phyloP scores from a whole-genome alignment of 2,329 filamentous ascomycete species.

The Dothideomycetes sp. region DNA sequence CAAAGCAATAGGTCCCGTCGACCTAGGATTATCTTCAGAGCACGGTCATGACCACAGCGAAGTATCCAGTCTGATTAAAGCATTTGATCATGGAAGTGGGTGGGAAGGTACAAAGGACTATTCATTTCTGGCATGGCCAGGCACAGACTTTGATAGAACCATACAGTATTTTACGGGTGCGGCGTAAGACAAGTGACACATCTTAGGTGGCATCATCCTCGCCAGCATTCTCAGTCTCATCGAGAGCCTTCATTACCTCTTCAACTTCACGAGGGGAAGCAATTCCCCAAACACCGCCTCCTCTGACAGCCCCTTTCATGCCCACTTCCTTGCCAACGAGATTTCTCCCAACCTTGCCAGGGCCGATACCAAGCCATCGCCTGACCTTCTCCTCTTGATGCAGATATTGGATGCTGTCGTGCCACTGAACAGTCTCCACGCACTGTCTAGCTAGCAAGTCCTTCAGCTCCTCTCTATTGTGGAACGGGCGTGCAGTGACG shows the following conservation, averaged over 20 bases:
- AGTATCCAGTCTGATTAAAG: too few relatives aligned
- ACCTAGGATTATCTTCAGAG: too few relatives aligned
- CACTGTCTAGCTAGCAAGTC: conserved; percentile 70
- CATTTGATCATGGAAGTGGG: too few relatives aligned
- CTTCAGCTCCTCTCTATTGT: conserved; percentile 61
- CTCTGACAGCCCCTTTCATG: conserved; percentile 72
- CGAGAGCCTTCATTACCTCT: conserved; percentile 32
- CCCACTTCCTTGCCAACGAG: conserved; percentile 92
- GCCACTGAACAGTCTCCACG: conserved; percentile 90
- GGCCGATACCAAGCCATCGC: conserved; percentile 84
- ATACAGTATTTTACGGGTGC: too few relatives aligned
- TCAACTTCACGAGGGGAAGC: conserved; percentile 57
- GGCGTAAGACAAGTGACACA: too few relatives aligned
- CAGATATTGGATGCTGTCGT: conserved; percentile 82
- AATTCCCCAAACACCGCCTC: conserved; percentile 87
- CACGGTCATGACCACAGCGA: too few relatives aligned
- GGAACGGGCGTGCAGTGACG: conserved; percentile 69
- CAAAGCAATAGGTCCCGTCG: too few relatives aligned
- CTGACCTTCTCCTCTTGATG: conserved; percentile 73
- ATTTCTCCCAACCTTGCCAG: conserved; percentile 86
- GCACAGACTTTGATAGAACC: too few relatives aligned
- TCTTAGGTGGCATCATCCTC: conserved; percentile 19
- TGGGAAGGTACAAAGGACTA: too few relatives aligned
- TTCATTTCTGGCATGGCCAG: too few relatives aligned
- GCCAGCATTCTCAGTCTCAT: conserved; percentile 31